Percentiles rank a stretch among this genome's conserved stretches.
Conservation (phyloP, 164 flowering plant species). For the Kingdonia uniflora region DNA sequence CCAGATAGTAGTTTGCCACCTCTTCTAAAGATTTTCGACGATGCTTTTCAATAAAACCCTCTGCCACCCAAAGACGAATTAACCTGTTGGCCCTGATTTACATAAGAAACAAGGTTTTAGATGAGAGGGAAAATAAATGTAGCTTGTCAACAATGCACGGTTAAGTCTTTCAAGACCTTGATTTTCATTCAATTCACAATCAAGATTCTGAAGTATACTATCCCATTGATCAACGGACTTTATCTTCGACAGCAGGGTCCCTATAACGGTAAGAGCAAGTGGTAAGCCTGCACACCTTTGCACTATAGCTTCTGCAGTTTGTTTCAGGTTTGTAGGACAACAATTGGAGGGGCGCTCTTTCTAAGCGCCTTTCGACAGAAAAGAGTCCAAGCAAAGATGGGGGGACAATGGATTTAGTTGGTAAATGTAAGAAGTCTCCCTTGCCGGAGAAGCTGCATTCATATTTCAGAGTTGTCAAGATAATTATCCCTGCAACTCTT, state of each 20-base stretch:
- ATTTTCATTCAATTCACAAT: constrained; percentile 4
- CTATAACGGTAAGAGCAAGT: not conserved
- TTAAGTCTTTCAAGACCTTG: constrained; percentile 3
- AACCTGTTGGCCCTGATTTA: constrained; percentile 23
- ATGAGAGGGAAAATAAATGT: constrained; percentile 24
- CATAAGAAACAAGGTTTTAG: constrained; percentile 39
- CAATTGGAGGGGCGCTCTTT: not conserved
- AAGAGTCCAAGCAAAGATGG: not conserved
- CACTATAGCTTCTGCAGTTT: constrained; percentile 1
- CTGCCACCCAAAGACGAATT: constrained; percentile 40
- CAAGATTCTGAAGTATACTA: constrained; percentile 1
- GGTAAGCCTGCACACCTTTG: constrained; percentile 6
- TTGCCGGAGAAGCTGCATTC: not conserved
- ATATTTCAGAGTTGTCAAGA: constrained; percentile 7
- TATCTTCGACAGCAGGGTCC: constrained; percentile 6
- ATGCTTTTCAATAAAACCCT: constrained; percentile 26
- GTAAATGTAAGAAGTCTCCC: not conserved
- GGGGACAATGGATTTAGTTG: not conserved
- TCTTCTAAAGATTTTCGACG: constrained; percentile 27
- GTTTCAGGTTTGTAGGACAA: constrained; percentile 5
- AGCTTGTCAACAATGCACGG: not conserved
- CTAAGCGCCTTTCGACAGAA: constrained; percentile 6
- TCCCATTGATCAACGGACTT: not conserved
- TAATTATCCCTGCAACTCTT: constrained; percentile 7
- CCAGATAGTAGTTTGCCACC: constrained; percentile 29